Evolutionary conservation across 192 early-diverging fungal species (phyloP).

Genomic region (Coemansia furcata): DNA sequence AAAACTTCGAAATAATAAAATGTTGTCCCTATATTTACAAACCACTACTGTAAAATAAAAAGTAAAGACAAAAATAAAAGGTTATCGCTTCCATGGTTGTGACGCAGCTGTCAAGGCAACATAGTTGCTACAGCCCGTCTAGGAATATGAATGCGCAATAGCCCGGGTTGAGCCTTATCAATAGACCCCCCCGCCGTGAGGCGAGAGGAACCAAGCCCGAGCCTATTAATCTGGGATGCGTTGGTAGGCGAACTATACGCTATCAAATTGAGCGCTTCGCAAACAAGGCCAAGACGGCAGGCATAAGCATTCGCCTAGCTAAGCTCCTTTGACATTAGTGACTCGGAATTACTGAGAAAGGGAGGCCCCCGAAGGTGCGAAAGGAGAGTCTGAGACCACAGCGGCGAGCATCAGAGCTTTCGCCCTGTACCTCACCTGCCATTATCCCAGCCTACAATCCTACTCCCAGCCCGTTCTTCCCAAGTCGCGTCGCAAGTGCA

Average conservation of each 20-base stretch:
- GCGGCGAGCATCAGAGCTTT: background rate
- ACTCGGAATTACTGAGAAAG: background rate
- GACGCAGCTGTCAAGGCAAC: conserved; percentile 44
- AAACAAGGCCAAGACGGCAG: conserved; percentile 25
- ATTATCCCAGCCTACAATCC: background rate
- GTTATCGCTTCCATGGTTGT: conserved; percentile 48
- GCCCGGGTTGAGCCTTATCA: conserved; percentile 10
- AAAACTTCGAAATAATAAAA: background rate
- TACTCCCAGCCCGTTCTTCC: background rate
- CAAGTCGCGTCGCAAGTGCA: background rate
- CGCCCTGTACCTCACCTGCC: background rate
- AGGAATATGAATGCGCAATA: conserved; percentile 52
- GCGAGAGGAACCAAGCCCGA: conserved; percentile 10
- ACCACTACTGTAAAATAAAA: background rate
- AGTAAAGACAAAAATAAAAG: background rate
- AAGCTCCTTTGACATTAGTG: background rate
- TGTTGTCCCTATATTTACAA: no score
- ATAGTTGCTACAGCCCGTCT: conserved; percentile 42
- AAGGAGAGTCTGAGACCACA: background rate
- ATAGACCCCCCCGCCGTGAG: background rate
- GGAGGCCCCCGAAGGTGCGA: background rate
- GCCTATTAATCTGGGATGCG: conserved; percentile 49
- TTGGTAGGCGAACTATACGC: conserved; percentile 42
- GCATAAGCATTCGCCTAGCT: background rate
- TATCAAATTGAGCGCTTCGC: conserved; percentile 20